A percentile compares a stretch with the other conserved stretches of the same genome.
Evolutionary conservation across 495 filamentous ascomycete genomes (phyloP).

Genomic region (Hypoxylon lienhwacheense): DNA sequence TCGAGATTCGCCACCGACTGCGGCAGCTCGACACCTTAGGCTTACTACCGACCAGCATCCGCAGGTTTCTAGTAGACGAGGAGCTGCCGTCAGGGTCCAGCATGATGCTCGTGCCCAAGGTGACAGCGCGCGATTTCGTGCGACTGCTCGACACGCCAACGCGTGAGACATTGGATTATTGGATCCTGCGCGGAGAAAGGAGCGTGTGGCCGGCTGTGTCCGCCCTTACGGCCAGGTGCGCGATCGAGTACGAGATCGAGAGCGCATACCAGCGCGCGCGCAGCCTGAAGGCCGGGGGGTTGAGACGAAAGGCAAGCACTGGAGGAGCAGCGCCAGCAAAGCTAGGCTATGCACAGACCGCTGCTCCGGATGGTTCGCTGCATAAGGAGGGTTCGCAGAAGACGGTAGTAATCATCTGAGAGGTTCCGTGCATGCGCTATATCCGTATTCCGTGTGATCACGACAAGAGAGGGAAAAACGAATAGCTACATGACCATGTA

Average conservation of each 20-base stretch:
- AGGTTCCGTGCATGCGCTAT: too few species aligned
- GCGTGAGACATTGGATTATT: slow-evolving; percentile 72
- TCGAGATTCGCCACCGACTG: slow-evolving; percentile 82
- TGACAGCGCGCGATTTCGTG: slow-evolving; percentile 69
- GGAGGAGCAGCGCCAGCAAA: slow-evolving; percentile 1
- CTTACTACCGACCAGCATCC: slow-evolving; percentile 66
- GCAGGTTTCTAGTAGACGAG: slow-evolving; percentile 85
- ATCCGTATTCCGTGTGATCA: background rate
- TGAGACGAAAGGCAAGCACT: slow-evolving; percentile 46
- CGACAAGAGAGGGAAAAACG: background rate
- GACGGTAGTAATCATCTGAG: slow-evolving; percentile 1
- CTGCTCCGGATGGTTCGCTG: background rate
- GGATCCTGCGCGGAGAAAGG: slow-evolving; percentile 81
- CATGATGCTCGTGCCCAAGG: slow-evolving; percentile 79
- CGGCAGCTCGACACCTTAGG: slow-evolving; percentile 78
- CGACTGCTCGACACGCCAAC: slow-evolving; percentile 81
- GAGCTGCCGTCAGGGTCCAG: slow-evolving; percentile 72
- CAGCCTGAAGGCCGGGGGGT: slow-evolving; percentile 54
- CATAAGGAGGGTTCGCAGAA: slow-evolving; percentile 1
- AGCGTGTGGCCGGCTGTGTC: slow-evolving; percentile 92
- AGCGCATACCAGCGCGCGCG: slow-evolving; percentile 77
- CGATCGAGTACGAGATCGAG: slow-evolving; percentile 84
- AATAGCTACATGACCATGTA: too few species aligned
- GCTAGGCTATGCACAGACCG: background rate
- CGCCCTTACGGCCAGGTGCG: slow-evolving; percentile 80